These are phyloP conservation scores for Meyerozyma sp. DNA, from an alignment of 1,139 yeast genomes.

Conservation along the genomic window DNA sequence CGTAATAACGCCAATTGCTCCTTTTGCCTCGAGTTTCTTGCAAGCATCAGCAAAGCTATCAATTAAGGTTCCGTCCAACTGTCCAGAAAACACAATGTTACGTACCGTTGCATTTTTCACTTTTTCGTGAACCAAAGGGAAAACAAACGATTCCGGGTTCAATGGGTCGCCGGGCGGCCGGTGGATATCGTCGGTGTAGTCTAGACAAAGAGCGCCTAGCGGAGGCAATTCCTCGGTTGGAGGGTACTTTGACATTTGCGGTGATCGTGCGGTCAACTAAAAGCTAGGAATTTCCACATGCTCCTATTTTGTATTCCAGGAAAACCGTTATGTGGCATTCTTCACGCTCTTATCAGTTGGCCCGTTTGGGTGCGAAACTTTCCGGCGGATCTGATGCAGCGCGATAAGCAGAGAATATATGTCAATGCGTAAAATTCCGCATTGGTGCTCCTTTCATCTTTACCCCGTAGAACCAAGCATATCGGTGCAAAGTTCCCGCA, in stretches of 20 bases:
- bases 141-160: constrained; percentile 14
- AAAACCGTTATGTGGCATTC: background rate
- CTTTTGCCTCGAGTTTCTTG: constrained; percentile 11
- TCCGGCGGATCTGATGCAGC: background rate
- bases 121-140: constrained; percentile 13
- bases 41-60: constrained; percentile 9
- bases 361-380: background rate
- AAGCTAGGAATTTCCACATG: background rate
- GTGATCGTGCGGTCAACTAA: background rate
- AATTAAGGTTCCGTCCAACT: background rate
- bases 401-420: background rate
- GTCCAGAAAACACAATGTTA: constrained; percentile 9
- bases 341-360: background rate
- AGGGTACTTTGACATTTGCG: background rate
- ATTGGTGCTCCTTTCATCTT: background rate
- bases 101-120: constrained; percentile 13
- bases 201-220: background rate
- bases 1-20: constrained; percentile 17
- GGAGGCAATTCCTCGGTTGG: background rate
- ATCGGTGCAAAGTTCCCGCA: too few relatives aligned
- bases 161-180: constrained; percentile 24
- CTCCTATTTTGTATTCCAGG: too few relatives aligned
- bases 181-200: constrained; percentile 5
- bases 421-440: background rate
- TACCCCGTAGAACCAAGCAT: background rate